Conservation (phyloP, 495 filamentous ascomycete genomes). For the Penicillium chermesinum region DNA sequence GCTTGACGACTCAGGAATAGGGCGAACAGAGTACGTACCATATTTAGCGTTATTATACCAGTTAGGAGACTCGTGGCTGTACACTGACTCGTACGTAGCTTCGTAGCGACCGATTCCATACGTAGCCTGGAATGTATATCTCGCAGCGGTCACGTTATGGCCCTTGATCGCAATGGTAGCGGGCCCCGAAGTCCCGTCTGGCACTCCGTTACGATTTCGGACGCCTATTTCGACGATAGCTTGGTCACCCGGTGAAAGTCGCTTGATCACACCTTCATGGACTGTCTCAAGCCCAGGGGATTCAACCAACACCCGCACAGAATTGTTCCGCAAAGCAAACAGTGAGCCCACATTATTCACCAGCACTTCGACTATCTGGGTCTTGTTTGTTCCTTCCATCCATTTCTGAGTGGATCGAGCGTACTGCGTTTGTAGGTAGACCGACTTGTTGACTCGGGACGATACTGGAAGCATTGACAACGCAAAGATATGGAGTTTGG, state of each 20-base stretch:
- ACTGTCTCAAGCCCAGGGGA: conserved; percentile 36
- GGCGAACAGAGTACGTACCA: conserved; percentile 15
- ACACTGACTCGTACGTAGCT: conserved; percentile 33
- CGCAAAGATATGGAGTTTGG: conserved; percentile 24
- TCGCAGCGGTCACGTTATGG: conserved; percentile 13
- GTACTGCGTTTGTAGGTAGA: conserved; percentile 38
- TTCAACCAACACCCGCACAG: conserved; percentile 31
- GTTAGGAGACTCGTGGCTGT: conserved; percentile 45
- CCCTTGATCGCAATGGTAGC: conserved; percentile 28
- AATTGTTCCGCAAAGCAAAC: conserved; percentile 34
- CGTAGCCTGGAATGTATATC: conserved; percentile 29
- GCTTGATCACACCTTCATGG: conserved; percentile 35
- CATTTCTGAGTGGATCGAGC: conserved; percentile 50
- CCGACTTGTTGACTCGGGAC: not conserved
- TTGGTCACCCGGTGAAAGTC: conserved; percentile 50
- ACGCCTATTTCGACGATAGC: conserved; percentile 45
- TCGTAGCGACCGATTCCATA: conserved; percentile 30
- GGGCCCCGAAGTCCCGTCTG: conserved; percentile 9
- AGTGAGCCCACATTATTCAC: conserved; percentile 47
- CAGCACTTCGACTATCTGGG: conserved; percentile 47
- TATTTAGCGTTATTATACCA: conserved; percentile 53
- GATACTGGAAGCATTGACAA: conserved; percentile 18
- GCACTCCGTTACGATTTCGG: conserved; percentile 12
- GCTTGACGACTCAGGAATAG: not conserved
- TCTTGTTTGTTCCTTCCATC: conserved; percentile 35